Evolutionary conservation across 2,329 filamentous ascomycete species (phyloP).

Genomic region (Clarireedia homoeocarpa): DNA sequence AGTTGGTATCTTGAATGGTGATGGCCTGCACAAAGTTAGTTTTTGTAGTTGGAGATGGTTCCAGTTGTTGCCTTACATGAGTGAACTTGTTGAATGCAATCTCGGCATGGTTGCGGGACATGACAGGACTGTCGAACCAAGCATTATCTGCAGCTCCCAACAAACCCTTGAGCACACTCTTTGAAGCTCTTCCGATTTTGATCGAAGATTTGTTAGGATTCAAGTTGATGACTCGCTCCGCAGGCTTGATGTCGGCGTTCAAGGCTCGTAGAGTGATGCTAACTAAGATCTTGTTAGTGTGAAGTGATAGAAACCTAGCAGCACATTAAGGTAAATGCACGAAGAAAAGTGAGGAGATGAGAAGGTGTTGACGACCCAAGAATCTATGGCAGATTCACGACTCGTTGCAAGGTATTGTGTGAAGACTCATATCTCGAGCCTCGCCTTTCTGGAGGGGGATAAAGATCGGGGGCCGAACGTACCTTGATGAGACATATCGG

Average conservation of each 20-base stretch:
- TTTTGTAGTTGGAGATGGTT: not conserved
- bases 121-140: conserved; percentile 64
- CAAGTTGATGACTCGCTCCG: conserved; percentile 19
- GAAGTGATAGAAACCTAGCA: not conserved
- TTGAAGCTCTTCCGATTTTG: conserved; percentile 39
- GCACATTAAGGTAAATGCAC: not conserved
- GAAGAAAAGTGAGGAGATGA: not conserved
- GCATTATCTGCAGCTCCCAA: conserved; percentile 44
- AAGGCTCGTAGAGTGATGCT: conserved; percentile 20
- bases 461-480: not conserved
- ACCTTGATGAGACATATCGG: not conserved
- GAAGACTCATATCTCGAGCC: not conserved
- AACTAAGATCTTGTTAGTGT: conserved; percentile 13
- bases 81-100: conserved; percentile 37
- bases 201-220: conserved; percentile 13
- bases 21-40: conserved; percentile 31
- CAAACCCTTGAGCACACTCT: conserved; percentile 37
- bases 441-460: not conserved
- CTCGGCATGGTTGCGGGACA: conserved; percentile 61
- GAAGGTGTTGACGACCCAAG: not conserved
- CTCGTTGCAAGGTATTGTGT: no score
- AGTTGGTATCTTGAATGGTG: conserved; percentile 45
- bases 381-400: no score
- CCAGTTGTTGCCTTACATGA: conserved; percentile 34
- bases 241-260: conserved; percentile 16